Evolutionary conservation across 176 grass and related monocot species (phyloP).

Genomic region (Miscanthus lutarioriparius): DNA sequence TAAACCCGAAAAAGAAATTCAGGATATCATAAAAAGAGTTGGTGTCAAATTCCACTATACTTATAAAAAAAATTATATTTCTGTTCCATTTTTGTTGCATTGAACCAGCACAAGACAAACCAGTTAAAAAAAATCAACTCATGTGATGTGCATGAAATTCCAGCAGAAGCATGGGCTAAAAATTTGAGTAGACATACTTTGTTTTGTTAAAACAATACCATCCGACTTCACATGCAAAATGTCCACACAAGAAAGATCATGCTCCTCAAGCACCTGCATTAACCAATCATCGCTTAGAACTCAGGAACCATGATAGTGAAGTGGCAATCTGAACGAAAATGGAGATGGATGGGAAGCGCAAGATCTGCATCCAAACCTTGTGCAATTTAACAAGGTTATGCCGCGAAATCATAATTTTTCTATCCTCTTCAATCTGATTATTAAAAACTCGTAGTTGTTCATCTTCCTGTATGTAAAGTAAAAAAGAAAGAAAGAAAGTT

Average conservation of each 20-base stretch:
- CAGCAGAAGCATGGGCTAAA: slow-evolving; percentile 5
- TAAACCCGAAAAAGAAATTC: neutral
- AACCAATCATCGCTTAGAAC: slow-evolving; percentile 23
- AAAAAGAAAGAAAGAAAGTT: slow-evolving; percentile 1
- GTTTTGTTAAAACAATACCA: slow-evolving; percentile 74
- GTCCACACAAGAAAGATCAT: slow-evolving; percentile 72
- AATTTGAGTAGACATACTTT: slow-evolving; percentile 61
- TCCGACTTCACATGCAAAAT: slow-evolving; percentile 93
- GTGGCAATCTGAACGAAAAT: neutral
- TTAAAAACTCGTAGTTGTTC: slow-evolving; percentile 71
- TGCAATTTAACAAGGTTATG: slow-evolving; percentile 89
- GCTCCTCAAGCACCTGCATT: slow-evolving; percentile 75
- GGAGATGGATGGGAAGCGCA: slow-evolving; percentile 12
- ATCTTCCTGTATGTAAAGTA: slow-evolving; percentile 69
- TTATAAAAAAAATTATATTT: slow-evolving; percentile 5
- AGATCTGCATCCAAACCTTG: slow-evolving; percentile 59
- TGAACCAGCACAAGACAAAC: neutral
- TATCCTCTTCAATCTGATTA: slow-evolving; percentile 91
- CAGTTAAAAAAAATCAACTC: neutral
- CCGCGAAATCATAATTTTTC: slow-evolving; percentile 91
- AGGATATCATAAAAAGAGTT: neutral
- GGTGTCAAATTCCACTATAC: neutral
- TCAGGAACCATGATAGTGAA: neutral
- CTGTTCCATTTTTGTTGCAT: neutral
- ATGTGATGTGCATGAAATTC: slow-evolving; percentile 5